Conservation (phyloP, 1,284 basidiomycete species). For the Sutorius eximius region DNA sequence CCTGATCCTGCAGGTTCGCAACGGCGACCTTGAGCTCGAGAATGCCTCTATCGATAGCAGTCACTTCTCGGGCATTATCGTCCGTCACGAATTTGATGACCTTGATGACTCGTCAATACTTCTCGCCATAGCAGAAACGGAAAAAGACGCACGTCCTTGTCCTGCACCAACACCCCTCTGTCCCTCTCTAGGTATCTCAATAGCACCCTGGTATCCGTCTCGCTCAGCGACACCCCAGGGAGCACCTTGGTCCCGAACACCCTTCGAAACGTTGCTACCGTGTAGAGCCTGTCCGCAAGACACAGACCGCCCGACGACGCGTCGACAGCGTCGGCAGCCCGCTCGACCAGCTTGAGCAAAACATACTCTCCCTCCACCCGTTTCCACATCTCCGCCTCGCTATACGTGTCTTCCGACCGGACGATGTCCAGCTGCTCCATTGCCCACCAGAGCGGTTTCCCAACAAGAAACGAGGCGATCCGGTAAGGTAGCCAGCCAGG, state of each 20-base stretch:
- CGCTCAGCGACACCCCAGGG: slow-evolving; percentile 47
- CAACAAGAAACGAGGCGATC: slow-evolving; percentile 70
- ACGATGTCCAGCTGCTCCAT: slow-evolving; percentile 76
- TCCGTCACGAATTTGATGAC: slow-evolving; percentile 71
- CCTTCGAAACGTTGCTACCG: slow-evolving; percentile 57
- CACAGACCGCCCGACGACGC: slow-evolving; percentile 53
- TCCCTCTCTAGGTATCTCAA: slow-evolving; percentile 82
- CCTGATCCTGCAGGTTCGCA: slow-evolving; percentile 61
- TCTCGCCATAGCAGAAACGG: neutral
- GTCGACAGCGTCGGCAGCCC: slow-evolving; percentile 62
- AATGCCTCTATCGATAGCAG: slow-evolving; percentile 71
- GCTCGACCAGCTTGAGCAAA: slow-evolving; percentile 62
- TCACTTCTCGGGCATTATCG: slow-evolving; percentile 50
- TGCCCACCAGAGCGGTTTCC: slow-evolving; percentile 84
- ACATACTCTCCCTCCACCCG: slow-evolving; percentile 74
- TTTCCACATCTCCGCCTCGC: slow-evolving; percentile 67
- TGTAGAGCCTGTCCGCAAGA: slow-evolving; percentile 66
- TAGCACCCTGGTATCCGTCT: slow-evolving; percentile 68
- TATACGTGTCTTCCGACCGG: slow-evolving; percentile 55
- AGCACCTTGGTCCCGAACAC: slow-evolving; percentile 54
- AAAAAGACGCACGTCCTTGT: slow-evolving; percentile 56
- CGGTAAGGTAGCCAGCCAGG: slow-evolving; percentile 67
- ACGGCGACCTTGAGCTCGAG: slow-evolving; percentile 73
- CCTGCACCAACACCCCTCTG: slow-evolving; percentile 56
- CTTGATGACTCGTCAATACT: slow-evolving; percentile 38